phyloP scores from a whole-genome alignment of 2,329 filamentous ascomycete genomes.

The Pseudogymnoascus sp. region DNA sequence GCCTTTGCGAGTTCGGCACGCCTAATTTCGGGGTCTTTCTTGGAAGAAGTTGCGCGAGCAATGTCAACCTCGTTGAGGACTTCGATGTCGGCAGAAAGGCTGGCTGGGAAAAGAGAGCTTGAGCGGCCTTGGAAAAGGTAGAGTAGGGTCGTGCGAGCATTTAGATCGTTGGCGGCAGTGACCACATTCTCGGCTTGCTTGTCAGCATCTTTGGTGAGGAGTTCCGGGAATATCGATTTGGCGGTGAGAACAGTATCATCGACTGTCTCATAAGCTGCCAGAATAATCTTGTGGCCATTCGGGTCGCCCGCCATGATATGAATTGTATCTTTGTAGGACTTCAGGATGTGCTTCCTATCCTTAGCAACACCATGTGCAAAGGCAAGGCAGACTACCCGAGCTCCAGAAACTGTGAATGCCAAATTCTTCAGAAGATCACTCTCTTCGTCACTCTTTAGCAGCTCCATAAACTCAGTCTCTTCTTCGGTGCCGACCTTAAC shows the following conservation, averaged over 20 bases:
- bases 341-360: constrained; percentile 81
- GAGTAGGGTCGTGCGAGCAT: constrained; percentile 59
- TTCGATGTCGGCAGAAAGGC: constrained; percentile 57
- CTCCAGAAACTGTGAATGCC: constrained; percentile 86
- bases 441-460: constrained; percentile 84
- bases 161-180: constrained; percentile 54
- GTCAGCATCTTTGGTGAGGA: constrained; percentile 63
- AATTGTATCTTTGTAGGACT: constrained; percentile 82
- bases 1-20: constrained; percentile 66
- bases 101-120: constrained; percentile 50
- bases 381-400: constrained; percentile 69
- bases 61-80: constrained; percentile 68
- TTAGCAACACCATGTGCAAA: constrained; percentile 83
- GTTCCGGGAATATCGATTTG: constrained; percentile 79
- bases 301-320: constrained; percentile 75
- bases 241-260: constrained; percentile 86
- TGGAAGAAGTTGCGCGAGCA: constrained; percentile 76
- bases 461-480: constrained; percentile 76
- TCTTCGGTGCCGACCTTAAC: constrained; percentile 70
- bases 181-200: constrained; percentile 56
- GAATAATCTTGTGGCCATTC: constrained; percentile 69
- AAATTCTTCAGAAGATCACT: constrained; percentile 90
- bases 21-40: constrained; percentile 75
- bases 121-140: constrained; percentile 70
- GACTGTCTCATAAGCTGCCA: constrained; percentile 81